Conservation (phyloP, 192 early-diverging fungal genomes). For the Umbelopsis sp. region DNA sequence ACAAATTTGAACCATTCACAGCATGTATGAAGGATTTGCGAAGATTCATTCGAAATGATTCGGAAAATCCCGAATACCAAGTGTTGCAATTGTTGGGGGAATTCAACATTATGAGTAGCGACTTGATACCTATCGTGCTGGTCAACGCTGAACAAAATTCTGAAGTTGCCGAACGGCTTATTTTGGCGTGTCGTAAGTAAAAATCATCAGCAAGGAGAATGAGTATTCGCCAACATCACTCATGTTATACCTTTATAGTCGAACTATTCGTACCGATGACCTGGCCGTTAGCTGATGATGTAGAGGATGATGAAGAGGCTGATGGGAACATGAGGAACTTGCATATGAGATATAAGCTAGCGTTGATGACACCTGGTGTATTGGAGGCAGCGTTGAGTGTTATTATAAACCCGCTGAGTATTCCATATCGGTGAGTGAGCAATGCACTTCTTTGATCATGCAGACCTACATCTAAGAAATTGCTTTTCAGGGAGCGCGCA, state of each 20-base stretch:
- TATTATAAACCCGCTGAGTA: constrained; percentile 51
- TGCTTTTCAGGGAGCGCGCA: constrained; percentile 48
- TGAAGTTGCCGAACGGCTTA: constrained; percentile 42
- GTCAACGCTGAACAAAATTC: constrained; percentile 35
- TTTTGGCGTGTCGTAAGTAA: constrained; percentile 53
- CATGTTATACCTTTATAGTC: constrained; percentile 42
- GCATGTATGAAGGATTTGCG: constrained; percentile 89
- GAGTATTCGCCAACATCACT: not conserved
- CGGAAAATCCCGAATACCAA: constrained; percentile 60
- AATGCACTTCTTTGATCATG: not conserved
- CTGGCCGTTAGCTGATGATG: constrained; percentile 72
- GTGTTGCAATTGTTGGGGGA: constrained; percentile 70
- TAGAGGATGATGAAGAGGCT: constrained; percentile 53
- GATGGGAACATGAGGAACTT: constrained; percentile 51
- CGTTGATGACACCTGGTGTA: constrained; percentile 62
- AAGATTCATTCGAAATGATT: constrained; percentile 79
- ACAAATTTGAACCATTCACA: constrained; percentile 24
- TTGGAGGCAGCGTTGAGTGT: constrained; percentile 54
- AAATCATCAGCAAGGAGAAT: not conserved
- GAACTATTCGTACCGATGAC: constrained; percentile 91
- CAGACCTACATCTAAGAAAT: not conserved
- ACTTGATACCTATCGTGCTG: constrained; percentile 79
- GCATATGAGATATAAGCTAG: constrained; percentile 73
- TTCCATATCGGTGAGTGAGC: constrained; percentile 43
- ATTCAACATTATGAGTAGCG: constrained; percentile 74